These are phyloP conservation scores for Phytophthora rubi DNA, from an alignment of 352 stramenopile species.

Conservation along the genomic window DNA sequence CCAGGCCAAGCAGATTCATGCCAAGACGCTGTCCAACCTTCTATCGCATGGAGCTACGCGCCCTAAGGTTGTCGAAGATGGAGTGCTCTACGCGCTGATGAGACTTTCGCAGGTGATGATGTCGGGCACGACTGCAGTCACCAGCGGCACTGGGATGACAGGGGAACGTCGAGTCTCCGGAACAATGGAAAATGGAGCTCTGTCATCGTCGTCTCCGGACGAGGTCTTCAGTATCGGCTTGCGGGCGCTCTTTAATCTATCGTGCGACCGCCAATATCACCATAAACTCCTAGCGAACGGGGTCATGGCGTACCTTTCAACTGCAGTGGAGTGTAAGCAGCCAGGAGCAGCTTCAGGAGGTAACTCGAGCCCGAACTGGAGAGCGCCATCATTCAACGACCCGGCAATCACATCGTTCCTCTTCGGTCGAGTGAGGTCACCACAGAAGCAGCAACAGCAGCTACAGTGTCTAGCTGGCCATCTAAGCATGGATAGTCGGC, in stretches of 20 bases:
- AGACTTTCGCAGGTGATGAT: constrained; percentile 77
- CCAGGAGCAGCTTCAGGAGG: not conserved
- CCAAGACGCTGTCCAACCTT: constrained; percentile 82
- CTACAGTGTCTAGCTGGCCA: constrained; percentile 15
- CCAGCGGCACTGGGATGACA: not conserved
- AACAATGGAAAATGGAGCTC: constrained; percentile 2
- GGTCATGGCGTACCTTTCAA: constrained; percentile 70
- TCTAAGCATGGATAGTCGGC: constrained; percentile 52
- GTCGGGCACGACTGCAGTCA: constrained; percentile 13
- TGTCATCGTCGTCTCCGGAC: constrained; percentile 36
- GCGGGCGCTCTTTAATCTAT: constrained; percentile 81
- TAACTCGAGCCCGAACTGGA: not conserved
- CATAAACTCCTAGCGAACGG: constrained; percentile 74
- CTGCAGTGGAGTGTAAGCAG: constrained; percentile 46
- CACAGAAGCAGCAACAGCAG: constrained; percentile 13
- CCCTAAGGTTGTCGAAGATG: constrained; percentile 70
- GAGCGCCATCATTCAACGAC: constrained; percentile 5
- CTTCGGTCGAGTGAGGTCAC: constrained; percentile 11
- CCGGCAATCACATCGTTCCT: constrained; percentile 15
- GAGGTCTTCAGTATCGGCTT: constrained; percentile 77
- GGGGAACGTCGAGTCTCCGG: constrained; percentile 7
- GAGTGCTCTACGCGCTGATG: constrained; percentile 82
- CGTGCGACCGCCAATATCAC: constrained; percentile 72
- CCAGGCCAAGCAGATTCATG: constrained; percentile 85
- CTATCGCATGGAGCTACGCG: constrained; percentile 64